Conservation (phyloP, 2,329 filamentous ascomycete species). For the Phyllosticta paracitricarpa region DNA sequence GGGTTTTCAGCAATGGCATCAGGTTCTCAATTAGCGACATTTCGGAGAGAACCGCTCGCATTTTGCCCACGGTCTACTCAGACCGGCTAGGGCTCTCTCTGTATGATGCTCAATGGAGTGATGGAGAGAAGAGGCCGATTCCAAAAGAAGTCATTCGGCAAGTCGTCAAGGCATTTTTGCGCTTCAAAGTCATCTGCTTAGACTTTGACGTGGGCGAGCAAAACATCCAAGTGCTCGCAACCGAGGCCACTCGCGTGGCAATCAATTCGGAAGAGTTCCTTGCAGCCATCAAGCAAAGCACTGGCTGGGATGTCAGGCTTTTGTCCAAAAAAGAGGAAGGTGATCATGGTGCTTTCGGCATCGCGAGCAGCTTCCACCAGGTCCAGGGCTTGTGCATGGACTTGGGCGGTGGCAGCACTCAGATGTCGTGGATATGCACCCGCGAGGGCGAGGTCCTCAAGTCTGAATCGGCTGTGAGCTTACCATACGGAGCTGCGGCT, state of each 20-base stretch:
- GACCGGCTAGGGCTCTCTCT: constrained; percentile 74
- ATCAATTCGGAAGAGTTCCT: constrained; percentile 63
- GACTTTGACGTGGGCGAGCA: constrained; percentile 55
- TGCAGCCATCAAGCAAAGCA: constrained; percentile 49
- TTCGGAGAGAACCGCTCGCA: constrained; percentile 58
- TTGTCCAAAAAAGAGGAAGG: constrained; percentile 75
- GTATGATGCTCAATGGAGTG: constrained; percentile 62
- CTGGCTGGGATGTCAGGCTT: constrained; percentile 61
- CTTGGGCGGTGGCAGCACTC: constrained; percentile 66
- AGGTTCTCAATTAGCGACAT: constrained; percentile 83
- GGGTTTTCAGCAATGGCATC: constrained; percentile 68
- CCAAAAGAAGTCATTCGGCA: constrained; percentile 48
- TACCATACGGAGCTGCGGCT: constrained; percentile 62
- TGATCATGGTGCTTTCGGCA: constrained; percentile 70
- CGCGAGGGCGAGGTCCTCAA: constrained; percentile 41
- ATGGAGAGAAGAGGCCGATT: constrained; percentile 39
- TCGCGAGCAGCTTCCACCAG: constrained; percentile 60
- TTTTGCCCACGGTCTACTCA: constrained; percentile 67
- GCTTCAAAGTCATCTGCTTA: constrained; percentile 61
- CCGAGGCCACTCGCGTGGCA: constrained; percentile 78
- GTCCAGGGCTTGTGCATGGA: constrained; percentile 80
- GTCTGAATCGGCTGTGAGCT: constrained; percentile 47
- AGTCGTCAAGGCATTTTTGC: constrained; percentile 57
- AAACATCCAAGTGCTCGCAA: constrained; percentile 70
- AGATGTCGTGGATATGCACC: constrained; percentile 55